Conservation (phyloP, 176 grass and related monocot genomes). For the Oryza longistaminata region DNA sequence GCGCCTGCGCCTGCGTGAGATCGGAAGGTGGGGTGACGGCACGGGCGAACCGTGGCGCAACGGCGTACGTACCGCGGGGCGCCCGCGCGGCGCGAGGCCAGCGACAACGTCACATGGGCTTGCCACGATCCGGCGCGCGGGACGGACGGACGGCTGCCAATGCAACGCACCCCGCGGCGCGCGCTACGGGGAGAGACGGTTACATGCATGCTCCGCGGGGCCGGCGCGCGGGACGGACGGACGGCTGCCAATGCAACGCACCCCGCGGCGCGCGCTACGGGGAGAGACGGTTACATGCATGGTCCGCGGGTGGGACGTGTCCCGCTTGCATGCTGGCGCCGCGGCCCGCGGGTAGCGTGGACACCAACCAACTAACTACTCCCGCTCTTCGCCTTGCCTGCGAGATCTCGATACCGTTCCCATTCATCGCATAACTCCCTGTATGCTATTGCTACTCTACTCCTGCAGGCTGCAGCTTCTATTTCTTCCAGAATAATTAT, state of each 20-base stretch:
- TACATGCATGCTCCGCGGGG: background rate
- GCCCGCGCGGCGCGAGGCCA: background rate
- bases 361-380: background rate
- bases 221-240: constrained; percentile 1
- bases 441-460: background rate
- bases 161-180: background rate
- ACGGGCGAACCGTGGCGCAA: constrained; percentile 2
- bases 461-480: background rate
- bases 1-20: background rate
- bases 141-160: background rate
- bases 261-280: background rate
- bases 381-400: too few species aligned
- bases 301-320: constrained; percentile 13
- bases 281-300: background rate
- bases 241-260: background rate
- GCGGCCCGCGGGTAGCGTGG: background rate
- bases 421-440: background rate
- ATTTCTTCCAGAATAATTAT: background rate
- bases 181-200: background rate
- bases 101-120: constrained; percentile 41
- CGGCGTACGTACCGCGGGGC: background rate
- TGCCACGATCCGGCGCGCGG: background rate
- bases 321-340: background rate
- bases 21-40: constrained; percentile 6
- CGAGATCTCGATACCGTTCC: background rate